Evolutionary conservation across 805 yeast species (phyloP), one percentile per base, ranked within the genome.

Genomic region (Cyberlindnera amylophila): DNA sequence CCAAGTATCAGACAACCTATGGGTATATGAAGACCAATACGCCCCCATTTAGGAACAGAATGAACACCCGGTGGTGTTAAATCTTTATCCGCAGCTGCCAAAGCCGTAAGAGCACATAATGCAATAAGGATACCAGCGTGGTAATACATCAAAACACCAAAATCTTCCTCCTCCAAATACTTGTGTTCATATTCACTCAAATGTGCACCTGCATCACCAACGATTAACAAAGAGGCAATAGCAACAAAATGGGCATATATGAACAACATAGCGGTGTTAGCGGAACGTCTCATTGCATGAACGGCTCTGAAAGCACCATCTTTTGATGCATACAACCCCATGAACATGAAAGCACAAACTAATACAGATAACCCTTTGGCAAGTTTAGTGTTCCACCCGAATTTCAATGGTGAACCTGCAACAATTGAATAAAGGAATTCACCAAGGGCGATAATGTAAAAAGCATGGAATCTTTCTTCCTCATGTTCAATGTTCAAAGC

Each of bases 401-500:
- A 42, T 1, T 72, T 75, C 32, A 77, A 65, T 0, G 78, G 74
- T n/a, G 67, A 62, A 0, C 59, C 58, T 2, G 79, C 74, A 7
- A 77, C 82, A 8, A 75, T 63, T 32, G 70, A 72, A 52, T 72
- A 77, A 12, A 79, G 59, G 49, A 77, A 80, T 49, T 80, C 86
- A 28, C 86, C 86, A 47, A 81, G 68, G 4, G 83, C 84, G 58
- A 81, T 79, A 49, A 79, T 71, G 41, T 68, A 79, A 53, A 81
- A 81, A 0, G 80, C 76, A 2, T 74, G 69, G 51, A 66, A 69
- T 42, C 86, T 58, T 53, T 81, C 86, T 21, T 77, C 81, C 54
- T 79, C 84, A 53, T 81, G 86, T 49, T 79, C 85, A 42, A 81
- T 76, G 53, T 78, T 79, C 46, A 79, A 55, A 1, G 86, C 86